Conservation (phyloP, 139 green algal species). For the Picochlorum sp. region DNA sequence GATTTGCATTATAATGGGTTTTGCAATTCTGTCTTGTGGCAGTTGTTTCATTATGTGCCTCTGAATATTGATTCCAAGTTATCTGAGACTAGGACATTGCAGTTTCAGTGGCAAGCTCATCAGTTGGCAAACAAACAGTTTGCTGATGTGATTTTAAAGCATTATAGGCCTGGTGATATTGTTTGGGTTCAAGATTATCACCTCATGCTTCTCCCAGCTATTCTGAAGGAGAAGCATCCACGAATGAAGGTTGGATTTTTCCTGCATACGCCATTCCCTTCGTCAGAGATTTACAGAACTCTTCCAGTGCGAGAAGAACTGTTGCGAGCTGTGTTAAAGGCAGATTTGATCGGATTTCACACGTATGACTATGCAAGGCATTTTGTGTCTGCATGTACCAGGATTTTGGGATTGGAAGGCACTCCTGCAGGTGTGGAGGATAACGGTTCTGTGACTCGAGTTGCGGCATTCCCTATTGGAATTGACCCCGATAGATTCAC, state of each 20-base stretch:
- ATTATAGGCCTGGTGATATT: conserved; percentile 74
- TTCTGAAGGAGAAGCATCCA: conserved; percentile 75
- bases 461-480: conserved; percentile 90
- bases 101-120: conserved; percentile 86
- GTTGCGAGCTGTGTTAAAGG: conserved; percentile 67
- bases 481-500: conserved; percentile 97
- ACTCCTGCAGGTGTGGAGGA: conserved; percentile 88
- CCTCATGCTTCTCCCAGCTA: conserved; percentile 83
- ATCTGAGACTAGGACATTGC: conserved; percentile 67
- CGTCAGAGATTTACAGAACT: conserved; percentile 75
- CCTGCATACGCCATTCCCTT: conserved; percentile 86
- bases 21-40: conserved; percentile 97
- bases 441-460: conserved; percentile 72
- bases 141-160: conserved; percentile 64
- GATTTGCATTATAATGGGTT: conserved; percentile 83
- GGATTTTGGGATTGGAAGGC: conserved; percentile 87
- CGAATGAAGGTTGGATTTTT: conserved; percentile 86
- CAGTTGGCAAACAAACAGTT: conserved; percentile 61
- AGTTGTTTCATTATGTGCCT: conserved; percentile 97
- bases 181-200: conserved; percentile 94
- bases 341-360: conserved; percentile 89
- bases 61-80: conserved; percentile 87
- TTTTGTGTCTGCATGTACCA: conserved; percentile 86
- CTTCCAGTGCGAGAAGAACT: conserved; percentile 80
- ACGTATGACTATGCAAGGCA: conserved; percentile 93